Evolutionary conservation across 2,329 filamentous ascomycete genomes (phyloP), one percentile per base, ranked within the genome.

Genomic region (Ceratocystis papillata): DNA sequence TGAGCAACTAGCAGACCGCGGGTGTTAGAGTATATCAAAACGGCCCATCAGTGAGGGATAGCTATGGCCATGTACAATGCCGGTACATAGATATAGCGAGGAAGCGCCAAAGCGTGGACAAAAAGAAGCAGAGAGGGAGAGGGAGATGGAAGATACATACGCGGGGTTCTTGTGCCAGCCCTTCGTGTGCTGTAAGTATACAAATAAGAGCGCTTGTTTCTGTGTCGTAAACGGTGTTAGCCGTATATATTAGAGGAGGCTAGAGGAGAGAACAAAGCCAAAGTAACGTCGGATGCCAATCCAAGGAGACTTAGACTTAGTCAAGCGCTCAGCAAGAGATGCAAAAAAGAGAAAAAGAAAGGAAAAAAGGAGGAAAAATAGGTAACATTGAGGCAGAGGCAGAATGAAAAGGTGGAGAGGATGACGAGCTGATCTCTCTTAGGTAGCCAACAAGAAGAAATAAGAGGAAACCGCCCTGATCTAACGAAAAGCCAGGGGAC

Each of bases 141-240:
- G 33, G 10, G 8, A 12, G 7, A 33, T n/a, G 3, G 61, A 20
- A 63, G n/a, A 46, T 45, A 63, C 61, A 25, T 25, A 62, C 60
- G 20, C 15, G 7, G n/a, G 3, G 17, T 30, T 8, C 28, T 22
- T 41, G 37, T 45, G 3, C 7, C n/a, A 41, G 53, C 63, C 41
- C 63, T 60, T 50, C 22, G 53, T 65, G 15, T 60, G 48, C 63
- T 65, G 37, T 44, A 60, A 12, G 48, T 20, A 28, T 25, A 60
- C 15, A n/a, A 17, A 25, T 12, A 65, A 33, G 6, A 41, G 63
- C 53, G 63, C 63, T 37, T 65, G 63, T 65, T 48, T 37, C 22
- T 37, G 25, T 17, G 5, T 37, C 44, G 25, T 59, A 41, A 20
- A 15, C n/a, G 8, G 28, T 30, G 28, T 5, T 30, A 30, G 5